A percentile compares a stretch with the other conserved stretches of the same genome.
These are phyloP conservation scores for Penicillium vulpinum DNA, from an alignment of 2,329 filamentous ascomycete species.

Conservation along the genomic window DNA sequence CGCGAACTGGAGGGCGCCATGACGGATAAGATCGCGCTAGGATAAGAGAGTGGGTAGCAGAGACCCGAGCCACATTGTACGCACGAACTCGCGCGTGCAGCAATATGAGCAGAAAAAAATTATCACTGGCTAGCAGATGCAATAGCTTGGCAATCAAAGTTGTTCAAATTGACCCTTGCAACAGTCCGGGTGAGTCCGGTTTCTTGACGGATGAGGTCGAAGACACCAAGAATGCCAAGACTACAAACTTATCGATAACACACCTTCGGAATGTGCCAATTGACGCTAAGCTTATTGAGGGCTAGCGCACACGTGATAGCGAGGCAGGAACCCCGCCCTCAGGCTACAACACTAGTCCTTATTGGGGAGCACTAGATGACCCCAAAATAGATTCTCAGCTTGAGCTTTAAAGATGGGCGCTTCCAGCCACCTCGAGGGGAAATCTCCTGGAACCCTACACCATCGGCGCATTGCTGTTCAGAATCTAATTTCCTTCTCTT, in stretches of 20 bases:
- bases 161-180: neutral
- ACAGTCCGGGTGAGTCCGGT: neutral
- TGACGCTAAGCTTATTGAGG: neutral
- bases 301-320: constrained; percentile 12
- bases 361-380: constrained; percentile 24
- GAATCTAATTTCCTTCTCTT: neutral
- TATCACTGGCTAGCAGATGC: neutral
- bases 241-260: constrained; percentile 26
- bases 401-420: constrained; percentile 24
- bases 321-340: constrained; percentile 30
- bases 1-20: constrained; percentile 34
- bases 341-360: constrained; percentile 26
- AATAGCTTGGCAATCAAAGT: neutral
- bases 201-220: constrained; percentile 11
- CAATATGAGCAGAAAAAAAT: neutral
- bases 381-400: constrained; percentile 39
- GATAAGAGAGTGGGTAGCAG: constrained; percentile 7
- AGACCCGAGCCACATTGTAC: constrained; percentile 9
- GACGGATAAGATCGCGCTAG: constrained; percentile 12
- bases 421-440: constrained; percentile 27
- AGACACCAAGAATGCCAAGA: constrained; percentile 6
- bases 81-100: neutral
- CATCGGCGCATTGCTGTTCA: neutral
- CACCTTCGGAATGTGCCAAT: neutral
- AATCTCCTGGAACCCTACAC: constrained; percentile 19